These are phyloP conservation scores for Trichophyton schoenleinii DNA, from an alignment of 2,329 filamentous ascomycete species.

Conservation along the genomic window DNA sequence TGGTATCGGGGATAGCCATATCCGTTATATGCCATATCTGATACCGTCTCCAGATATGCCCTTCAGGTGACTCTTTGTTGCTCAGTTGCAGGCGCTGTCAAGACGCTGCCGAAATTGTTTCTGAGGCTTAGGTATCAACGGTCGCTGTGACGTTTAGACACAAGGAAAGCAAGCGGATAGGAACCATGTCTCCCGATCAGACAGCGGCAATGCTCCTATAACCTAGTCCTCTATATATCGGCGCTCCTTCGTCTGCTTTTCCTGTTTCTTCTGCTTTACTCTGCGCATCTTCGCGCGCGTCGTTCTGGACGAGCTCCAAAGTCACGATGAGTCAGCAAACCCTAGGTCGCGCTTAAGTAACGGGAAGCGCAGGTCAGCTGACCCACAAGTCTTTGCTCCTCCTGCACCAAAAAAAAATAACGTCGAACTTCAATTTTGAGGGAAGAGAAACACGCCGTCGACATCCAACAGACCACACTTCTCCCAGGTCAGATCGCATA, in stretches of 20 bases:
- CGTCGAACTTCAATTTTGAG: constrained; percentile 1
- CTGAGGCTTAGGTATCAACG: background rate
- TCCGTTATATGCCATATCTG: constrained; percentile 13
- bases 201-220: background rate
- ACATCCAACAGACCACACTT: constrained; percentile 4
- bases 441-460: constrained; percentile 8
- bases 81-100: background rate
- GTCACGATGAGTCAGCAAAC: constrained; percentile 1
- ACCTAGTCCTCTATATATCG: background rate
- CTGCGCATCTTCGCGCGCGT: background rate
- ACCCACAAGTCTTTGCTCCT: constrained; percentile 12
- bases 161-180: background rate
- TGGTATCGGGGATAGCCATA: constrained; percentile 11
- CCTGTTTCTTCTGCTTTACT: background rate
- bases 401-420: constrained; percentile 2
- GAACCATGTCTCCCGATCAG: background rate
- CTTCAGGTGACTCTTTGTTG: background rate
- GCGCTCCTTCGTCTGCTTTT: background rate
- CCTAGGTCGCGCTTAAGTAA: constrained; percentile 7
- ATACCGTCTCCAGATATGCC: background rate
- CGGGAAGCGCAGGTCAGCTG: constrained; percentile 11
- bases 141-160: background rate
- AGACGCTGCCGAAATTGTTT: background rate
- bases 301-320: background rate
- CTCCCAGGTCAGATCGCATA: constrained; percentile 11